Evolutionary conservation across 225 moss, liverwort and hornwort genomes (phyloP).

Genomic region (Marchantia paleacea): DNA sequence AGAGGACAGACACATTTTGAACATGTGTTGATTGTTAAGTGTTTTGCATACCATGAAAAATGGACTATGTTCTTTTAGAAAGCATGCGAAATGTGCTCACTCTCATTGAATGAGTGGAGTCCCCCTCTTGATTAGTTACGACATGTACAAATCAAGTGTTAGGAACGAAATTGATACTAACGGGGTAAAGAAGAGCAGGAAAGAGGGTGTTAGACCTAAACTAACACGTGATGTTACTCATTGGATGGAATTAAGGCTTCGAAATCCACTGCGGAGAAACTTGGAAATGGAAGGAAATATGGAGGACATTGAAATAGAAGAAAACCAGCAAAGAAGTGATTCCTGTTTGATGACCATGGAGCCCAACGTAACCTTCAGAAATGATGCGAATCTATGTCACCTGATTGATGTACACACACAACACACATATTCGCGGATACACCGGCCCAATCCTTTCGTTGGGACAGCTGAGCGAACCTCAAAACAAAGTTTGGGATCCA

Average conservation of each 20-base stretch:
- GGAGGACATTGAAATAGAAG: background rate
- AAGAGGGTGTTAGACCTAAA: background rate
- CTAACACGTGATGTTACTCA: background rate
- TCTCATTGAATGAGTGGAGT: background rate
- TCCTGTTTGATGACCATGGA: background rate
- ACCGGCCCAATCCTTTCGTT: background rate
- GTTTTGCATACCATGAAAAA: background rate
- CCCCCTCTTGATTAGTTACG: background rate
- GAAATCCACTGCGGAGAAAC: background rate
- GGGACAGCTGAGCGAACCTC: background rate
- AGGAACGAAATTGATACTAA: background rate
- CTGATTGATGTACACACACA: constrained; percentile 5
- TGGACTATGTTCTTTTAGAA: background rate
- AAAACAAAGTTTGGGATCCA: background rate
- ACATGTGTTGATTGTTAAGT: background rate
- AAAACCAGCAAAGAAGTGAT: constrained; percentile 14
- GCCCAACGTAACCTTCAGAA: constrained; percentile 10
- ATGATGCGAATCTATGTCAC: constrained; percentile 10
- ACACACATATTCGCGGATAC: background rate
- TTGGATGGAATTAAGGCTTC: background rate
- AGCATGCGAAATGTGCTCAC: background rate
- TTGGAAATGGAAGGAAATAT: background rate
- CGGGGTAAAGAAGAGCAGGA: background rate
- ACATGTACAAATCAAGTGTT: background rate
- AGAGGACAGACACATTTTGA: background rate